Conservation (phyloP, 2,329 filamentous ascomycete species). For the Colletotrichum brevisporum region DNA sequence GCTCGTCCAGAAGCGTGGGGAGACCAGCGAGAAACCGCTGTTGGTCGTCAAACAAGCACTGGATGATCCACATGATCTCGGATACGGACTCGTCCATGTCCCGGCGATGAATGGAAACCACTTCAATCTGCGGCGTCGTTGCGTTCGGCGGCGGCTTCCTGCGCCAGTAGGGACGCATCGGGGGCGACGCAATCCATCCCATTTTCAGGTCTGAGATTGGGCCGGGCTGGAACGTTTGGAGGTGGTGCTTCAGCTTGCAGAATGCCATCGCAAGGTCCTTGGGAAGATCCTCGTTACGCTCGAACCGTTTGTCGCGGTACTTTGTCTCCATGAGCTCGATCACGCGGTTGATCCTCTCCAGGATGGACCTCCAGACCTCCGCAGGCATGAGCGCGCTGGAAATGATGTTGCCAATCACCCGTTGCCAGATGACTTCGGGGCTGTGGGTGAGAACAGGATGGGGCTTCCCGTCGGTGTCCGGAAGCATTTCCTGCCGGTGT, state of each 20-base stretch:
- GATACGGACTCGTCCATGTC: constrained; percentile 41
- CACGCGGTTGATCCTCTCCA: constrained; percentile 15
- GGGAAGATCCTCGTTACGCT: constrained; percentile 48
- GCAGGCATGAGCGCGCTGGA: constrained; percentile 43
- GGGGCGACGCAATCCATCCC: constrained; percentile 54
- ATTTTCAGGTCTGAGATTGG: constrained; percentile 26
- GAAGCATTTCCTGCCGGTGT: constrained; percentile 61
- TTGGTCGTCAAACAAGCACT: constrained; percentile 54
- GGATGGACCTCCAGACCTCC: constrained; percentile 16
- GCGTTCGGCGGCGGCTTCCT: constrained; percentile 45
- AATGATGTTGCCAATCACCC: constrained; percentile 53
- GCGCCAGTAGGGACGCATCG: constrained; percentile 53
- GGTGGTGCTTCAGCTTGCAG: constrained; percentile 11
- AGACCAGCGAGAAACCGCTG: constrained; percentile 51
- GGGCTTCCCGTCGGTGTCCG: constrained; percentile 51
- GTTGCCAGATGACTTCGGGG: constrained; percentile 53
- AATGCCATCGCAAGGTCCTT: constrained; percentile 37
- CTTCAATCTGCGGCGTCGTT: constrained; percentile 43
- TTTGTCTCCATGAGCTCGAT: constrained; percentile 2
- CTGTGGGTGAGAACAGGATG: constrained; percentile 45
- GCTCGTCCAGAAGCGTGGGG: constrained; percentile 60
- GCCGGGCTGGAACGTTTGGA: constrained; percentile 19
- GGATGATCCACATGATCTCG: constrained; percentile 54
- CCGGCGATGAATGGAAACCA: constrained; percentile 36
- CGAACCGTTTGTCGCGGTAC: not conserved